Conservation (phyloP, 2,329 filamentous ascomycete species). For the Ceratocystis alfenasii region DNA sequence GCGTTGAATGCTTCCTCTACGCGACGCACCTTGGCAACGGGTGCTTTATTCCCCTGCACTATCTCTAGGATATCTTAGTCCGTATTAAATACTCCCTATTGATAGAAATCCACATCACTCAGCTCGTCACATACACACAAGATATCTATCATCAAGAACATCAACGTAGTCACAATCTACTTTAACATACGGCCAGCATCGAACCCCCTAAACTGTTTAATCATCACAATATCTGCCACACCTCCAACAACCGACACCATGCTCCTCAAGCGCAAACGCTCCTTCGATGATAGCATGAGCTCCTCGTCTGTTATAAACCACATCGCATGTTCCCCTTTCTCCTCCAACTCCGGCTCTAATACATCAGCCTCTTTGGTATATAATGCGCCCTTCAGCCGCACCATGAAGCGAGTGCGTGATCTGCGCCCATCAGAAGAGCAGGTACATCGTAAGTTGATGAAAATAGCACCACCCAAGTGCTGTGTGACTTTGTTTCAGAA, state of each 20-base stretch:
- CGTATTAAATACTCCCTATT: too few relatives aligned
- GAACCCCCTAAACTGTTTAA: too few relatives aligned
- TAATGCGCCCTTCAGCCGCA: constrained; percentile 35
- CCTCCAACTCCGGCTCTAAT: neutral
- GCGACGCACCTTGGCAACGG: constrained; percentile 14
- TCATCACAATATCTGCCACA: neutral
- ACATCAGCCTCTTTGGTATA: constrained; percentile 18
- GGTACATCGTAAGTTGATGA: constrained; percentile 40
- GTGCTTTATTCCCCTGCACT: neutral
- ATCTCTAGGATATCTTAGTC: too few relatives aligned
- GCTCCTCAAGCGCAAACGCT: constrained; percentile 53
- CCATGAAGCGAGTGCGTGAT: constrained; percentile 49
- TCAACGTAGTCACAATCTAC: neutral
- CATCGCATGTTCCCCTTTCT: neutral
- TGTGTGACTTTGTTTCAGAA: neutral
- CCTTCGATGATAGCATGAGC: constrained; percentile 39
- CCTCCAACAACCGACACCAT: constrained; percentile 28
- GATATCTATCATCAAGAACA: too few relatives aligned
- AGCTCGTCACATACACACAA: too few relatives aligned
- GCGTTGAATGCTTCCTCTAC: neutral
- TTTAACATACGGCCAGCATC: too few relatives aligned
- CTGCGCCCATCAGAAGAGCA: constrained; percentile 44
- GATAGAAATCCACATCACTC: too few relatives aligned
- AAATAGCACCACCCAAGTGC: neutral
- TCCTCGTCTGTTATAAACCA: constrained; percentile 27